Conservation (phyloP, 371 early-diverging fungal species). For the Mucor lusitanicus region DNA sequence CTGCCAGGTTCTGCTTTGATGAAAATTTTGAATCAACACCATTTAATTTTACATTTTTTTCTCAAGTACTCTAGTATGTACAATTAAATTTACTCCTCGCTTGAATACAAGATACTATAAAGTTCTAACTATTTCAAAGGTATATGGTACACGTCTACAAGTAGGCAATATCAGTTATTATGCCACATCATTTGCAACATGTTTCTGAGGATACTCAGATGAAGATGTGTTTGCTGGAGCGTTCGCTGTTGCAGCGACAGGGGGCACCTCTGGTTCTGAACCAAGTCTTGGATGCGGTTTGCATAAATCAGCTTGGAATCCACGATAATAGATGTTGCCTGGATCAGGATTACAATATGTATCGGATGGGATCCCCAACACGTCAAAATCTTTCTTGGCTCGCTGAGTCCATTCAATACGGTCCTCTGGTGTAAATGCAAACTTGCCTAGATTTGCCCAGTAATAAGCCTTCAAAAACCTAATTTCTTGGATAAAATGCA, state of each 20-base stretch:
- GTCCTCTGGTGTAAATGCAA: conserved; percentile 47
- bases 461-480: conserved; percentile 47
- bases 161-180: background rate
- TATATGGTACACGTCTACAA: background rate
- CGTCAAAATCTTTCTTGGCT: conserved; percentile 34
- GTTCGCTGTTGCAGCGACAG: background rate
- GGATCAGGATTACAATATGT: conserved; percentile 49
- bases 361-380: conserved; percentile 33
- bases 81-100: no score
- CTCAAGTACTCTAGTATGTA: no score
- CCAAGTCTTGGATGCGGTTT: background rate
- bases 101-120: background rate
- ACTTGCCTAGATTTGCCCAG: conserved; percentile 45
- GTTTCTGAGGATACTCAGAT: background rate
- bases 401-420: conserved; percentile 45
- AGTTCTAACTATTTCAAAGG: background rate
- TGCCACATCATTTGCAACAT: conserved; percentile 2
- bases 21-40: no score
- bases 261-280: background rate
- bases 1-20: no score
- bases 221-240: conserved; percentile 8
- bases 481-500: conserved; percentile 51
- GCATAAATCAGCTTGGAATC: conserved; percentile 18
- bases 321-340: conserved; percentile 21
- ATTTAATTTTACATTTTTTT: no score